Percentiles rank a stretch among this genome's conserved stretches.
These are phyloP conservation scores for Phytopythium ostracodes DNA, from an alignment of 352 stramenopile genomes.

Conservation along the genomic window DNA sequence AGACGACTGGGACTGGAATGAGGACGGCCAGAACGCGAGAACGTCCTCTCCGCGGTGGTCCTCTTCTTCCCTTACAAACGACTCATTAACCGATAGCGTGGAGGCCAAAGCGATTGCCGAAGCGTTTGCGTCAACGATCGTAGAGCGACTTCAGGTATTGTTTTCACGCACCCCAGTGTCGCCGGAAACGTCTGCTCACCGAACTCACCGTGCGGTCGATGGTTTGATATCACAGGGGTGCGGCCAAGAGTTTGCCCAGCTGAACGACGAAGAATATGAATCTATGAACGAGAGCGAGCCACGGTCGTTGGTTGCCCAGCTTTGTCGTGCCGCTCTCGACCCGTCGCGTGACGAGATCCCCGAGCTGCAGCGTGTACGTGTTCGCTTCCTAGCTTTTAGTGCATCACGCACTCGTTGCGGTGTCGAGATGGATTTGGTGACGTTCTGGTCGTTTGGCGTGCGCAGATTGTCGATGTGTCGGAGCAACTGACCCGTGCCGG, in stretches of 20 bases:
- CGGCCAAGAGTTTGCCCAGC: constrained; percentile 44
- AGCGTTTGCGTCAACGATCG: constrained; percentile 32
- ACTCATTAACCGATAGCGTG: neutral
- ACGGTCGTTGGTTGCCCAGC: constrained; percentile 38
- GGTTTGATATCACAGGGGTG: constrained; percentile 40
- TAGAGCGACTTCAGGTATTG: constrained; percentile 48
- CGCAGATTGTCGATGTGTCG: constrained; percentile 66
- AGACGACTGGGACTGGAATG: constrained; percentile 70
- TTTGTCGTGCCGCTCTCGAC: constrained; percentile 38
- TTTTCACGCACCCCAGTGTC: neutral
- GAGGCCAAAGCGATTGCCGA: constrained; percentile 28
- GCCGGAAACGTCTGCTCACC: neutral
- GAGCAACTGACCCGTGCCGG: constrained; percentile 72
- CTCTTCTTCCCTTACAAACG: neutral
- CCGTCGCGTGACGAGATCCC: constrained; percentile 22
- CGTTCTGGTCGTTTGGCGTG: neutral
- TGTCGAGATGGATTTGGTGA: neutral
- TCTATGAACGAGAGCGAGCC: constrained; percentile 10
- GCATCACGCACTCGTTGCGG: neutral
- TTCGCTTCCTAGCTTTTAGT: neutral
- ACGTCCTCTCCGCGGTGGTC: neutral
- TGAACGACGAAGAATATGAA: constrained; percentile 20
- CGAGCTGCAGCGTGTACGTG: constrained; percentile 45
- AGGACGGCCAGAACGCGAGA: constrained; percentile 13
- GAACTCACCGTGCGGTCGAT: neutral